Base-by-base conservation (phyloP, 768 basidiomycete genomes). In the Podaxis mareebaensis region DNA sequence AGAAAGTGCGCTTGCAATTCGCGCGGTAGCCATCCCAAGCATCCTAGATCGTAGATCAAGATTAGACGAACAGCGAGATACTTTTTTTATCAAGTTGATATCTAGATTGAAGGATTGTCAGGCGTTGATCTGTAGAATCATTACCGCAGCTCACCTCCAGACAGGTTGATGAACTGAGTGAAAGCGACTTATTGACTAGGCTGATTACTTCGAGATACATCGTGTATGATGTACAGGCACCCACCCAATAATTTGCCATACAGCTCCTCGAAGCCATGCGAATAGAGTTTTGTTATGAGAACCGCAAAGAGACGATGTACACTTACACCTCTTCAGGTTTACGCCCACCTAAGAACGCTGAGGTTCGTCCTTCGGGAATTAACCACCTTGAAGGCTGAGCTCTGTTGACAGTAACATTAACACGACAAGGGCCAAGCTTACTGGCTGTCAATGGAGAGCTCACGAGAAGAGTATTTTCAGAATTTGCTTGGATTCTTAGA, bases 1-100 rank as follows among this genome's bases (percentile, higher is more conserved):
- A 44, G 42, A 20, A 88, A 72, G 24, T 84, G 78, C 44, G 44
- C 2, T 36, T 76, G 22, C 85, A 76, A 68, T 86, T 84, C 8
- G 81, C 80, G 22, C 79, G 75, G 67, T 86, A 86, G 0, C 85
- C 85, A 60, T 85, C 82, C 85, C 85, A 86, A 12, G 81, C 80
- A 66, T 85, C 84, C 77, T 83, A 51, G 49, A 51, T 28, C 26
- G n/a, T 6, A 51, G 12, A 51, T 51, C 24, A 51, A 60, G 36
- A 20, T 17, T 5, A 5, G 13, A 12, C 22, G 8, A 51, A 51
- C 13, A 28, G 20, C 12, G 49, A 51, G 49, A 51, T 51, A 4
- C 10, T 12, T 5, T 28, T 12, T 24, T 28, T 22, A 51, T 22
- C 49, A 51, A 51, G 26, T 24, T 24, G 15, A 15, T 24, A 24